Evolutionary conservation across 306 rosid species (phyloP).

Genomic region (Hippophae gyantsensis): DNA sequence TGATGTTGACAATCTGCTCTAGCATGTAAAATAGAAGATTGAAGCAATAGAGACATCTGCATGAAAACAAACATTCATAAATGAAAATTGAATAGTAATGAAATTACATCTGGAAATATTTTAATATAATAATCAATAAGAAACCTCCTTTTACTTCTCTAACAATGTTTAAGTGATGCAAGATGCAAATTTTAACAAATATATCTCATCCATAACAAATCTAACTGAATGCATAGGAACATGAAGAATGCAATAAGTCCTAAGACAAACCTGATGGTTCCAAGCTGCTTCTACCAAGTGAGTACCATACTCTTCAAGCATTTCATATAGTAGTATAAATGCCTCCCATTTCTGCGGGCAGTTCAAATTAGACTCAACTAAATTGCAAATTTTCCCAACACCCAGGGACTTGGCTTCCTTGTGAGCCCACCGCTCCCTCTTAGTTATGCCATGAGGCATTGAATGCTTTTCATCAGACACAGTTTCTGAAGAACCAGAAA

Average conservation of each 20-base stretch:
- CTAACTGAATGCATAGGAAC: background rate
- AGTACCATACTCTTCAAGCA: conserved; percentile 97
- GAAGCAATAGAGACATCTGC: conserved; percentile 77
- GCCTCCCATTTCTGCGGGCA: conserved; percentile 75
- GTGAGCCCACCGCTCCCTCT: conserved; percentile 74
- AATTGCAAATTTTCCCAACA: conserved; percentile 49
- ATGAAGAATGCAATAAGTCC: background rate
- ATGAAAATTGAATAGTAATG: background rate
- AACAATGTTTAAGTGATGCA: background rate
- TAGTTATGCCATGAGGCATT: conserved; percentile 45
- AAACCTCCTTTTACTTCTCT: conserved; percentile 6
- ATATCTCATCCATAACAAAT: background rate
- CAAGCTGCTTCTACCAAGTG: conserved; percentile 99
- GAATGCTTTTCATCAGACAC: conserved; percentile 21
- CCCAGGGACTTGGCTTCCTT: conserved; percentile 86
- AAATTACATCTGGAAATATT: background rate
- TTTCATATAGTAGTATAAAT: conserved; percentile 76
- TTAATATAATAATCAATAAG: background rate
- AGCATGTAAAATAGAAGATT: conserved; percentile 36
- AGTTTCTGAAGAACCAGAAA: conserved; percentile 27
- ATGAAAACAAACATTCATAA: conserved; percentile 3
- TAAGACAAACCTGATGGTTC: conserved; percentile 64
- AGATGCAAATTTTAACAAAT: no score
- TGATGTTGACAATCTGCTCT: conserved; percentile 33
- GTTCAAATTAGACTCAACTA: conserved; percentile 32